Percentiles rank a stretch among this genome's conserved stretches.
Evolutionary conservation across 768 basidiomycete genomes (phyloP).

Genomic region (Amanita exitialis): DNA sequence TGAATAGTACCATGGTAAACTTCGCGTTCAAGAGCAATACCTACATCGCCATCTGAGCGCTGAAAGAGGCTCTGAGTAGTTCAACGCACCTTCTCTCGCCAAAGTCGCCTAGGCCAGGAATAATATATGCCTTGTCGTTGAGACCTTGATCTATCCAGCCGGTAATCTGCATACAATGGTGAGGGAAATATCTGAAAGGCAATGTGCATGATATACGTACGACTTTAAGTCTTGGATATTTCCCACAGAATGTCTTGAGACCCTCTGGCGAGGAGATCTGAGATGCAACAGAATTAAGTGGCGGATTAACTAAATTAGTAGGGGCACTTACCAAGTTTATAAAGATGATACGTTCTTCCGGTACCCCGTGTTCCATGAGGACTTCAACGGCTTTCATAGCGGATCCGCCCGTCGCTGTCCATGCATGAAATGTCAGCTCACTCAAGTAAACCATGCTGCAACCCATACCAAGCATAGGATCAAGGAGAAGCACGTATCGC

Average conservation of each 20-base stretch:
- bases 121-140: slow-evolving; percentile 85
- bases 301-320: not conserved
- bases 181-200: not conserved
- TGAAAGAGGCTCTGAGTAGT: not conserved
- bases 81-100: slow-evolving; percentile 74
- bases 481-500: slow-evolving; percentile 88
- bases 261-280: slow-evolving; percentile 90
- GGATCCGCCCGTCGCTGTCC: slow-evolving; percentile 85
- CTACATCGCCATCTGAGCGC: not conserved
- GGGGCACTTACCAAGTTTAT: slow-evolving; percentile 67
- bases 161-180: slow-evolving; percentile 51
- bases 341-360: slow-evolving; percentile 92
- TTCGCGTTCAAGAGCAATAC: not conserved
- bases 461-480: slow-evolving; percentile 91
- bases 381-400: slow-evolving; percentile 98
- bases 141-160: slow-evolving; percentile 94
- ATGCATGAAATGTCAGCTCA: not conserved
- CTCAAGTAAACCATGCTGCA: not conserved
- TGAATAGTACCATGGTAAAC: too few relatives aligned
- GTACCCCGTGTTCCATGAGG: slow-evolving; percentile 82
- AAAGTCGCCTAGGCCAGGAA: slow-evolving; percentile 96
- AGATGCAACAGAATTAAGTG: not conserved
- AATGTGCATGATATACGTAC: slow-evolving; percentile 31
- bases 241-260: slow-evolving; percentile 66
- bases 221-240: slow-evolving; percentile 68